Evolutionary conservation across 108 stramenopile species (phyloP), one percentile per base, ranked within the genome.

Genomic region (Mediolabrus comicus): DNA sequence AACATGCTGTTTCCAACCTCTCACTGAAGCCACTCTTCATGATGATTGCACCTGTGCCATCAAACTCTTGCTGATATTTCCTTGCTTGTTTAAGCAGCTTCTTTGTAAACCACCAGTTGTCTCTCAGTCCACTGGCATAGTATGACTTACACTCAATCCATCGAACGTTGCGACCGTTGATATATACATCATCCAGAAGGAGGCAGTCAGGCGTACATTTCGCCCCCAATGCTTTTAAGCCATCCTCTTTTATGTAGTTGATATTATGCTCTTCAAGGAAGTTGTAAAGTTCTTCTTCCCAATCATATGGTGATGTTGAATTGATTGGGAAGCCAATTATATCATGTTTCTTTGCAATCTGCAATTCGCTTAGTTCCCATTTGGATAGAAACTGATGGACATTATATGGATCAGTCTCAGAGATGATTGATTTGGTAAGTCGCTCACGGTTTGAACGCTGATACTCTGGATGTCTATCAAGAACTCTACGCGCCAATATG

Each of bases 111-210:
- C 60, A 72, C 11, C 32, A 27, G 22, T 65, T 72, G 30, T 72
- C 41, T 12, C 29, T 66, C 66, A 72, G 24, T n/a, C 72, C 77
- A 28, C 16, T 61, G 3, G 65, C 72, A 35, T 68, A 68, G 46
- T 36, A 65, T 4, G 53, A 28, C 35, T 79, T 68, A 51, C 67
- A 63, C 27, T 79, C 72, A 53, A 72, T 68, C 77, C 72, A 73
- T 28, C 57, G 43, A 28, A 67, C 32, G 0, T 19, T 60, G 28
- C 56, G 26, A 11, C 66, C 66, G 38, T 75, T 67, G 3, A 75
- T 75, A 8, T 53, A 61, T 4, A 75, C 52, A 31, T 75, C 74
- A 35, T 75, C 74, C 5, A 72, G 16, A 27, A 79, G 54, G 8
- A 68, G 55, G 22, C 57, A 79, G 41, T 71, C 70, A 28, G 72